Conservation (phyloP, 2,329 filamentous ascomycete species). For the Shiraia sp. region DNA sequence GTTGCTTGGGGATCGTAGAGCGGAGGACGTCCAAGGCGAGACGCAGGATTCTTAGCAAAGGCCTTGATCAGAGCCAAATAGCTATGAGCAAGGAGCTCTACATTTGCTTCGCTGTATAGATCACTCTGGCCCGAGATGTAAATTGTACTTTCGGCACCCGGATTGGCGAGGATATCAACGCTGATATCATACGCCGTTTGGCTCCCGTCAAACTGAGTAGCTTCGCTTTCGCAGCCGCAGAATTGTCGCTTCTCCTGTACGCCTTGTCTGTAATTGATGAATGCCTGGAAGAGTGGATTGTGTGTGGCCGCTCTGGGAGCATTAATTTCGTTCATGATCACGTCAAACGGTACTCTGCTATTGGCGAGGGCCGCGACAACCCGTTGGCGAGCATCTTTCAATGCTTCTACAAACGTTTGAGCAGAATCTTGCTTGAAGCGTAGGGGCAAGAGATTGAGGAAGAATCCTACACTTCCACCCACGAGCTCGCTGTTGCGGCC, state of each 20-base stretch:
- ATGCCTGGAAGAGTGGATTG: slow-evolving; percentile 44
- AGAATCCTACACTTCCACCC: slow-evolving; percentile 17
- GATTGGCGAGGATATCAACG: slow-evolving; percentile 6
- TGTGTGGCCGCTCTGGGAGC: slow-evolving; percentile 23
- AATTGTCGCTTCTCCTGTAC: slow-evolving; percentile 7
- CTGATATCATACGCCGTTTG: slow-evolving; percentile 16
- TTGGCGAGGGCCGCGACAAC: slow-evolving; percentile 23
- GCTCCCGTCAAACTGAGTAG: slow-evolving; percentile 17
- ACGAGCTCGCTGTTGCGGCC: slow-evolving; percentile 33
- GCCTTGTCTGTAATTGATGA: slow-evolving; percentile 35
- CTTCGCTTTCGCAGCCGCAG: slow-evolving; percentile 28
- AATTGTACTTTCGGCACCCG: too few species aligned
- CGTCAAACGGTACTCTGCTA: slow-evolving; percentile 36
- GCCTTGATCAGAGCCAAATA: too few species aligned
- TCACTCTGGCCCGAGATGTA: neutral
- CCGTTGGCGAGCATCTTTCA: slow-evolving; percentile 15
- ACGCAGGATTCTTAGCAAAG: too few species aligned
- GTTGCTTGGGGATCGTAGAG: too few species aligned
- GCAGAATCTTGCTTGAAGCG: slow-evolving; percentile 19
- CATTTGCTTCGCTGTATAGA: too few species aligned
- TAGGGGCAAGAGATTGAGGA: slow-evolving; percentile 42
- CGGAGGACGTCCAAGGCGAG: too few species aligned
- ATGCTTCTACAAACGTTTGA: slow-evolving; percentile 18
- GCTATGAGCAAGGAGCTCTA: too few species aligned
- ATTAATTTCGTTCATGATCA: slow-evolving; percentile 36